A percentile compares a stretch with the other conserved stretches of the same genome.
Evolutionary conservation across 768 basidiomycete genomes (phyloP).

Genomic region (Wakefieldia striispora): DNA sequence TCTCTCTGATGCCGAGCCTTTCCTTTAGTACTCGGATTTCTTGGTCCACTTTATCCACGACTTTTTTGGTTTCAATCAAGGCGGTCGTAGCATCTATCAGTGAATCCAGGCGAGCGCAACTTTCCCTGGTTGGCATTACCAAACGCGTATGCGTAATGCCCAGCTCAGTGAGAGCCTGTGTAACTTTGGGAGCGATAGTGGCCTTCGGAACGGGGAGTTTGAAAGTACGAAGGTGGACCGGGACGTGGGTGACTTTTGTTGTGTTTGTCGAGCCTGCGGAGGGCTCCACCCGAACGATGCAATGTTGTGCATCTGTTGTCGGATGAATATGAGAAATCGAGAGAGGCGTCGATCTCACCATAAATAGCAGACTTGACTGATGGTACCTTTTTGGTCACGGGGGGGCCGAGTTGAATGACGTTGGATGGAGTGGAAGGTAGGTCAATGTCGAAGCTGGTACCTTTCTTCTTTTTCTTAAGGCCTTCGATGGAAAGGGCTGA

Average conservation of each 20-base stretch:
- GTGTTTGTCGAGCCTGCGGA: conserved; percentile 39
- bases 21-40: conserved; percentile 74
- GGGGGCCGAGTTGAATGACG: conserved; percentile 37
- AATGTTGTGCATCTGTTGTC: conserved; percentile 60
- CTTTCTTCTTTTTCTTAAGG: conserved; percentile 56
- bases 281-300: conserved; percentile 68
- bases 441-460: conserved; percentile 29
- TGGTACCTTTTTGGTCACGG: conserved; percentile 37
- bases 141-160: conserved; percentile 70
- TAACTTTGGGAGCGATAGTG: conserved; percentile 70
- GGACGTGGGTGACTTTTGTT: conserved; percentile 73
- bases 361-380: conserved; percentile 56
- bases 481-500: conserved; percentile 44
- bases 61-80: conserved; percentile 86
- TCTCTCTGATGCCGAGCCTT: conserved; percentile 53
- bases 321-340: conserved; percentile 15
- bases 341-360: conserved; percentile 40
- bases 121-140: conserved; percentile 92
- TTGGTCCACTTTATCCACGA: conserved; percentile 81
- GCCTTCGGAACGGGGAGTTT: conserved; percentile 82
- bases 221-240: conserved; percentile 82
- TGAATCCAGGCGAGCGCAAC: conserved; percentile 68
- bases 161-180: conserved; percentile 73
- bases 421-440: conserved; percentile 34
- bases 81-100: conserved; percentile 69